Evolutionary conservation across 106 monocot species (phyloP).

Genomic region (Apostasia shenzhenica): DNA sequence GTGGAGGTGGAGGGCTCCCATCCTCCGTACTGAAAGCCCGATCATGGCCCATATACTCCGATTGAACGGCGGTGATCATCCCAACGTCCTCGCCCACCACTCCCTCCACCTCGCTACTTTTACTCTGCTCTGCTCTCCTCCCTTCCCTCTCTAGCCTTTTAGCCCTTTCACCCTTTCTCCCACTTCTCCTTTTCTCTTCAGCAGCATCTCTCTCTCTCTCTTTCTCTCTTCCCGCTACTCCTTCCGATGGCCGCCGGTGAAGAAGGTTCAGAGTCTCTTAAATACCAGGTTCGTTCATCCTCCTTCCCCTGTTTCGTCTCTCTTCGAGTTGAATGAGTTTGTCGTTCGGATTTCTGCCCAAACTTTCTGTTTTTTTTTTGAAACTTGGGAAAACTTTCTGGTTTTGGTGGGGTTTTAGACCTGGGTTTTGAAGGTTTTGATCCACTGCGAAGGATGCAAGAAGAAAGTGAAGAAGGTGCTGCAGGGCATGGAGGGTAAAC

Average conservation of each 20-base stretch:
- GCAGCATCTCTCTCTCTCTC: background rate
- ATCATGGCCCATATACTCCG: too few species aligned
- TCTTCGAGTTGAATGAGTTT: background rate
- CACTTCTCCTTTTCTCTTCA: background rate
- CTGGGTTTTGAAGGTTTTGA: constrained; percentile 42
- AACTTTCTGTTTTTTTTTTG: background rate
- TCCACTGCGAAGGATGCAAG: constrained; percentile 67
- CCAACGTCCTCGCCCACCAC: background rate
- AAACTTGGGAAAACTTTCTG: background rate
- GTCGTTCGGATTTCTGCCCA: background rate
- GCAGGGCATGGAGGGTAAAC: constrained; percentile 38
- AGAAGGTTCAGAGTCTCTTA: constrained; percentile 24
- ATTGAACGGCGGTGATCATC: too few species aligned
- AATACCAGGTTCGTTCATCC: constrained; percentile 27
- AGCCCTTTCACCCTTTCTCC: background rate
- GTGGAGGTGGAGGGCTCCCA: too few species aligned
- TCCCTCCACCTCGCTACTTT: background rate
- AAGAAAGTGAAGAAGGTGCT: constrained; percentile 53
- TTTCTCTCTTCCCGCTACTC: background rate
- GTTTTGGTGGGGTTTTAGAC: constrained; percentile 23
- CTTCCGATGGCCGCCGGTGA: constrained; percentile 15
- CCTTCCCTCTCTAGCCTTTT: constrained; percentile 3
- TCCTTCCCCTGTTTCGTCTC: background rate
- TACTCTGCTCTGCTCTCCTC: background rate
- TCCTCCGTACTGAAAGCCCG: too few species aligned